Percentiles rank a stretch among this genome's conserved stretches.
Conservation (phyloP, 768 basidiomycete genomes). For the Coprinellus aureogranulatus region DNA sequence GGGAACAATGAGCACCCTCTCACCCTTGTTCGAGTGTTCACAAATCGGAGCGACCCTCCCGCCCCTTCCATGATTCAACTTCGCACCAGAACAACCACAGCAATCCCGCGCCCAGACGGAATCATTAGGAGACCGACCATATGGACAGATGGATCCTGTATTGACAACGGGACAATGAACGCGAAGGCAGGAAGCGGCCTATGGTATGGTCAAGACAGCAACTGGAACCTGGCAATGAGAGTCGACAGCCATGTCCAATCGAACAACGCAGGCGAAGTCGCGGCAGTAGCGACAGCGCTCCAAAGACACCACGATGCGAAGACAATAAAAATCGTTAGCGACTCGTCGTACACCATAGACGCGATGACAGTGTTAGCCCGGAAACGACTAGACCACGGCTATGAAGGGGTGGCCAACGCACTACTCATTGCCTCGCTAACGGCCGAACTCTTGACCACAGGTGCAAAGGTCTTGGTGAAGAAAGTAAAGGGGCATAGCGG, state of each 20-base stretch:
- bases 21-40: not conserved
- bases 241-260: constrained; percentile 8
- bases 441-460: not conserved
- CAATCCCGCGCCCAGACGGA: not conserved
- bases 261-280: constrained; percentile 16
- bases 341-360: constrained; percentile 17
- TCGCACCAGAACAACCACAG: not conserved
- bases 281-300: not conserved
- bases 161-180: not conserved
- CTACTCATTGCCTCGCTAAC: not conserved
- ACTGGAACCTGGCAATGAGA: not conserved
- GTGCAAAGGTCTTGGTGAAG: not conserved
- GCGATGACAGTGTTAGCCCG: constrained; percentile 6
- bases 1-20: not conserved
- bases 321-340: constrained; percentile 6
- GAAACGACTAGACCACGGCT: constrained; percentile 13
- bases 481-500: constrained; percentile 18
- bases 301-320: not conserved
- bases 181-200: constrained; percentile 6
- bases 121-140: not conserved
- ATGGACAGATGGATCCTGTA: constrained; percentile 14
- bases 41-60: not conserved
- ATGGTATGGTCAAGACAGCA: not conserved
- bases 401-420: not conserved
- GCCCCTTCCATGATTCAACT: not conserved